Base-by-base conservation (phyloP, 1,284 basidiomycete genomes). In the Puccinia novopanici region DNA sequence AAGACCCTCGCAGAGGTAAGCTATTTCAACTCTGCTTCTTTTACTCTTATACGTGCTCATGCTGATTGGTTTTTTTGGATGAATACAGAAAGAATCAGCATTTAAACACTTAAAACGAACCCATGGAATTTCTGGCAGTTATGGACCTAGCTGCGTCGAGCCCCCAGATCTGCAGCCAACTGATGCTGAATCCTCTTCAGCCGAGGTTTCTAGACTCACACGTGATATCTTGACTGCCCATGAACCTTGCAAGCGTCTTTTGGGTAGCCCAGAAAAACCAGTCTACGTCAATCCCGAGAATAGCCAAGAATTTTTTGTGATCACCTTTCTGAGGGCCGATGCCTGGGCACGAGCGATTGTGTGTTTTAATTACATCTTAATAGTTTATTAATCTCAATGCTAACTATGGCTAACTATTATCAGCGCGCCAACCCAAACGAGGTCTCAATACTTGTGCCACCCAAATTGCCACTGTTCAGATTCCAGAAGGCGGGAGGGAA, bases 291-390 rank as follows among this genome's bases (percentile, higher is more conserved):
- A 54, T 52, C 68, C 68, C 2, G 24, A 48, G 24, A 50, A 71
- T 22, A 12, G 13, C 6, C 9, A 71, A 10, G 68, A 71, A 34
- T 71, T 27, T 37, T 71, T 71, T 50, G 3, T 50, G 5, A 8
- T 71, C 4, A 71, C 68, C 8, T 42, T 71, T 19, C 13, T 9
- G 3, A 37, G 37, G 24, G 42, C n/a, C 3, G 13, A 50, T 22
- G 27, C 50, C 10, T 71, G 68, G 68, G 68, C 68, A 4, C 50
- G 37, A 50, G 42, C 68, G 6, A 71, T 71, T 10, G 68, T 71
- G 30, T 8, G 37, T 71, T 48, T 52, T 19, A 45, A 45, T n/a
- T n/a, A n/a, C n/a, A n/a, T n/a, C 45, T 50, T 40, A 24, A 9
- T 67, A 6, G 12, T 67, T 67, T 22, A 3, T n/a, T 48, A 40